These are phyloP conservation scores for Orbilia javanica DNA, from an alignment of 2,329 filamentous ascomycete genomes.

Conservation along the genomic window DNA sequence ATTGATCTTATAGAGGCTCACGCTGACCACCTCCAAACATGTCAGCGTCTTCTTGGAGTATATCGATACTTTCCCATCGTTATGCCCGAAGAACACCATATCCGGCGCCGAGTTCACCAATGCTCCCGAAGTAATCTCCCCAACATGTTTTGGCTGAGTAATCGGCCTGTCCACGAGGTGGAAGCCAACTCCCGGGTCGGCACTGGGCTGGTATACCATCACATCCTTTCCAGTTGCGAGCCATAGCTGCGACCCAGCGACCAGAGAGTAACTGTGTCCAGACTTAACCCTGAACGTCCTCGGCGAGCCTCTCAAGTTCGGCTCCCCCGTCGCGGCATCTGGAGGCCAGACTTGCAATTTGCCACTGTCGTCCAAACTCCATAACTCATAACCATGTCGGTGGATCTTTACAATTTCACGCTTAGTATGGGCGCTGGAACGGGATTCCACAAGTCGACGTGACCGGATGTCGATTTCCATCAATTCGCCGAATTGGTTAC, in stretches of 20 bases:
- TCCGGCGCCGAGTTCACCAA: conserved; percentile 80
- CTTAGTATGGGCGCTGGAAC: conserved; percentile 79
- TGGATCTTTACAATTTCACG: conserved; percentile 86
- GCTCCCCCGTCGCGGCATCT: conserved; percentile 76
- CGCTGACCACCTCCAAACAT: conserved; percentile 82
- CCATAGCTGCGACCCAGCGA: conserved; percentile 88
- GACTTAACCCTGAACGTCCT: conserved; percentile 82
- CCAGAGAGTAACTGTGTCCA: conserved; percentile 88
- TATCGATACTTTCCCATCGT: conserved; percentile 93
- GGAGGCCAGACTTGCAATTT: conserved; percentile 88
- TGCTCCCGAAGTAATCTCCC: conserved; percentile 88
- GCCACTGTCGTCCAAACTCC: conserved; percentile 92
- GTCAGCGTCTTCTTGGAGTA: conserved; percentile 79
- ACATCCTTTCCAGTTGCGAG: conserved; percentile 88
- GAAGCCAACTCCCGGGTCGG: conserved; percentile 77
- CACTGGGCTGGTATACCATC: conserved; percentile 81
- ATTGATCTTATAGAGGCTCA: conserved; percentile 96
- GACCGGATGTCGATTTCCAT: conserved; percentile 86
- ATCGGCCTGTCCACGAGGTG: conserved; percentile 81
- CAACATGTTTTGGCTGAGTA: conserved; percentile 75
- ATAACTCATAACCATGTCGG: conserved; percentile 87
- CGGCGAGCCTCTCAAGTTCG: conserved; percentile 79
- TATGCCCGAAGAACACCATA: conserved; percentile 89
- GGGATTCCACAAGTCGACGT: conserved; percentile 77
- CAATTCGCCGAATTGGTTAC: conserved; percentile 87